phyloP scores from a whole-genome alignment of 345 rosid species.

The Populus alba region DNA sequence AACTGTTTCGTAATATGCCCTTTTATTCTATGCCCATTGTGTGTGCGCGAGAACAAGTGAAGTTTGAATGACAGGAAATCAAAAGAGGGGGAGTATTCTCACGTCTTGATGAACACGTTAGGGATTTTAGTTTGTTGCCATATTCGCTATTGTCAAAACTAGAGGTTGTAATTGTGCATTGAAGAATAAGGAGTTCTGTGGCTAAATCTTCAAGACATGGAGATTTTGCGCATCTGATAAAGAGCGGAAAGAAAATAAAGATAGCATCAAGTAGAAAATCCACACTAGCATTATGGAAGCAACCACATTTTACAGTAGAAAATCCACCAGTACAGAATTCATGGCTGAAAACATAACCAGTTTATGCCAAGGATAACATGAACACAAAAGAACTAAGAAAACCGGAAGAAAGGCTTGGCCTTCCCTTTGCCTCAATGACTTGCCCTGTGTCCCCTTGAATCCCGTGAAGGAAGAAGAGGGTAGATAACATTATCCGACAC shows the following conservation, averaged over 20 bases:
- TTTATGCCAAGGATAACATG: not conserved
- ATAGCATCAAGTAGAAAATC: not conserved
- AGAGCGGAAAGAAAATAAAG: not conserved
- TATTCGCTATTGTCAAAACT: not conserved
- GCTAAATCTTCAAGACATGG: not conserved
- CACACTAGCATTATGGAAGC: not conserved
- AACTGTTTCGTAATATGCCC: not conserved
- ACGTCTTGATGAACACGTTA: not conserved
- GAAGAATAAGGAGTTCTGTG: not conserved
- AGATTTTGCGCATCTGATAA: not conserved
- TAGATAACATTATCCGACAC: not conserved
- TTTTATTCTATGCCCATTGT: not conserved
- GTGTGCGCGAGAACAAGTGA: not conserved
- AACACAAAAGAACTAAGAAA: not conserved
- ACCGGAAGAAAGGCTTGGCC: conserved; percentile 33
- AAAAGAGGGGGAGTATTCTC: not conserved
- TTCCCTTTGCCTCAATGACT: conserved; percentile 33
- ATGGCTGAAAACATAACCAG: not conserved
- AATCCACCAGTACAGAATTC: not conserved
- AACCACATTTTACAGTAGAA: too few relatives aligned
- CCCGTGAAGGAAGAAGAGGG: not conserved
- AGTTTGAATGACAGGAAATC: not conserved
- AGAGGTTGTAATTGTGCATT: too few relatives aligned
- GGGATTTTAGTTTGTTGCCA: not conserved
- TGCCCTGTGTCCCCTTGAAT: conserved; percentile 12